Conservation (phyloP, 2,329 filamentous ascomycete genomes). For the Botryotinia globosa region DNA sequence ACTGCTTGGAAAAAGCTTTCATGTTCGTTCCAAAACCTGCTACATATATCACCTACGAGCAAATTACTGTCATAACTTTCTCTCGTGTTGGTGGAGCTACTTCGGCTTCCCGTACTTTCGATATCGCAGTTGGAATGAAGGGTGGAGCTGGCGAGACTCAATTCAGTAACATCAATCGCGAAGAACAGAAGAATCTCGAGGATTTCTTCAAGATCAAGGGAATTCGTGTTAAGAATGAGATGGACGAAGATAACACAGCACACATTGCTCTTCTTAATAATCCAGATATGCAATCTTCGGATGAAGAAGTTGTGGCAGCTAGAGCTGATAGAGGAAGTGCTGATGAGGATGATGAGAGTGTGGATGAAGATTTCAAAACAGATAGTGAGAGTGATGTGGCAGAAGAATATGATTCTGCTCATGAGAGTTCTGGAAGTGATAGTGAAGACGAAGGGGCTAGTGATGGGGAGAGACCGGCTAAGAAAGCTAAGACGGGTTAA, state of each 20-base stretch:
- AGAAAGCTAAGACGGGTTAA: slow-evolving; percentile 43
- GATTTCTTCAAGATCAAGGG: slow-evolving; percentile 96
- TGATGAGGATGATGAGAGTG: slow-evolving; percentile 92
- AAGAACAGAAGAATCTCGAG: slow-evolving; percentile 95
- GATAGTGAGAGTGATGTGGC: slow-evolving; percentile 93
- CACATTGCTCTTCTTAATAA: slow-evolving; percentile 80
- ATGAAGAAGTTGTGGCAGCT: slow-evolving; percentile 72
- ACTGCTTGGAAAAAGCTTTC: slow-evolving; percentile 96
- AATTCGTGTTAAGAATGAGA: slow-evolving; percentile 96
- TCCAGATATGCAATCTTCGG: slow-evolving; percentile 69
- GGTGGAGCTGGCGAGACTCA: slow-evolving; percentile 82
- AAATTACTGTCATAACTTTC: slow-evolving; percentile 88
- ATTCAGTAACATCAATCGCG: slow-evolving; percentile 98
- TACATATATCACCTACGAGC: slow-evolving; percentile 94
- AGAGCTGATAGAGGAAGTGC: slow-evolving; percentile 81
- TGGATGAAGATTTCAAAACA: slow-evolving; percentile 93
- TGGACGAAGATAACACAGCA: slow-evolving; percentile 76
- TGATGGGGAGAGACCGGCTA: slow-evolving; percentile 52
- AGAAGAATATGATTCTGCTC: slow-evolving; percentile 90
- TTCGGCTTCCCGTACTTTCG: slow-evolving; percentile 91
- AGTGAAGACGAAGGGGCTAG: slow-evolving; percentile 55
- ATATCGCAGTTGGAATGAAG: slow-evolving; percentile 92
- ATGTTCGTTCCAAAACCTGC: slow-evolving; percentile 99
- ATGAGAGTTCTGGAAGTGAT: slow-evolving; percentile 77
- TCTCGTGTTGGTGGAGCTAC: slow-evolving; percentile 92